Evolutionary conservation across 2,329 filamentous ascomycete species (phyloP).

Genomic region (Rutstroemia sp.): DNA sequence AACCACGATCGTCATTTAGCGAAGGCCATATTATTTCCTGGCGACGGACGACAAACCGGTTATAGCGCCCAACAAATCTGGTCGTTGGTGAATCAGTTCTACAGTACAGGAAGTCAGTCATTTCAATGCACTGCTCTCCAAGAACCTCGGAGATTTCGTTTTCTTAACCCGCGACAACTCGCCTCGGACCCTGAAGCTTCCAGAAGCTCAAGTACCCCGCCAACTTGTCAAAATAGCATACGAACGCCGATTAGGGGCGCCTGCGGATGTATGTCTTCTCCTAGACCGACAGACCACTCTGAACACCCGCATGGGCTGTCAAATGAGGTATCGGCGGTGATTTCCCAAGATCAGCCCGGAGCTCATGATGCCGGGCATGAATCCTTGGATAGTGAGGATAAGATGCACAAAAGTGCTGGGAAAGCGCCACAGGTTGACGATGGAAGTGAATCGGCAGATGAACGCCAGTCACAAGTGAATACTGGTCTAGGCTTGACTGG

Average conservation of each 20-base stretch:
- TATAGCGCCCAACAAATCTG: not conserved
- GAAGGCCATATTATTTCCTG: conserved; percentile 4
- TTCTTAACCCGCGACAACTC: not conserved
- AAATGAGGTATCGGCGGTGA: conserved; percentile 1
- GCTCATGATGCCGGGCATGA: not conserved
- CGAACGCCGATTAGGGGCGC: conserved; percentile 24
- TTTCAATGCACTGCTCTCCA: not conserved
- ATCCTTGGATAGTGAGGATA: conserved; percentile 7
- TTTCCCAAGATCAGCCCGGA: conserved; percentile 1
- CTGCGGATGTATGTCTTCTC: conserved; percentile 29
- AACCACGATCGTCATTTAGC: conserved; percentile 6
- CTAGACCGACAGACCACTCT: conserved; percentile 22
- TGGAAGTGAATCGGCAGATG: not conserved
- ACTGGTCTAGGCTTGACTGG: conserved; percentile 2
- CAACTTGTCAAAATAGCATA: conserved; percentile 15
- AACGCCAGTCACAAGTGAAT: not conserved
- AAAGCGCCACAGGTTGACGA: not conserved
- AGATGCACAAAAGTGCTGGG: conserved; percentile 1
- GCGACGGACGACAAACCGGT: not conserved
- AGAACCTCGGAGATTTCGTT: not conserved
- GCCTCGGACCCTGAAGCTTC: conserved; percentile 2
- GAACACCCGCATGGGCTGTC: conserved; percentile 19
- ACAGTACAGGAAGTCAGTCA: not conserved
- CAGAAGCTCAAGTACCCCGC: conserved; percentile 23
- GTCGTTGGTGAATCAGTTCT: not conserved